Base-by-base conservation (phyloP, 495 filamentous ascomycete genomes). In the Penicillium manginii region DNA sequence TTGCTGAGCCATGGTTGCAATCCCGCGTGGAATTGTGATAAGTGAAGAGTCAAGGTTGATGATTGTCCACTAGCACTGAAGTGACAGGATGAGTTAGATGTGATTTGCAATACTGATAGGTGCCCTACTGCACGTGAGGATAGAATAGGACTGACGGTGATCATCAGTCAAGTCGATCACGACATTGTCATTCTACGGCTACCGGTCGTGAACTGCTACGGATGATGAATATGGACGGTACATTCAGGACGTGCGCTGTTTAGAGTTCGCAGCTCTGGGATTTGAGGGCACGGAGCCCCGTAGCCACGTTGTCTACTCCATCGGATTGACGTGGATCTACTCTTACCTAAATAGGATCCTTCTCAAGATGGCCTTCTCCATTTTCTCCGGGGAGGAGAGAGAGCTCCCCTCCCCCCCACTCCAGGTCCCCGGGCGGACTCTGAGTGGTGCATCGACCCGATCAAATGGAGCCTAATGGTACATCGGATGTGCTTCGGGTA, bases 81-180 rank as follows among this genome's bases (percentile, higher is more conserved):
- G 7, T 12, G 15, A 39, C n/a, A 3, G 40, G 12, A 47, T 14
- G 22, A 14, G 11, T 47, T 26, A 29, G 42, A 45, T 55, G 53
- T 67, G 62, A 67, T 62, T 56, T 50, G 51, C 55, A 42, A 52
- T 35, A 11, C 45, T 47, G 55, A 63, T 66, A 63, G 43, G 58
- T 52, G 60, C 60, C 58, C 46, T 58, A 21, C 46, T 64, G 66
- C 66, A 64, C 60, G 52, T 55, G 60, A 53, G 61, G 57, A 63
- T 60, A 59, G 37, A 50, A 50, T 8, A 18, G 35, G 35, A 37
- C 31, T 39, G 31, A 52, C 12, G 33, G n/a, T 17, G 50, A 54
- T 59, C 43, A 54, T 48, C 55, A 46, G 3, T 43, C 17, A 15
- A 21, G 22, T 48, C 39, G 52, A 51, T 40, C 55, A 35, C 35